phyloP scores from a whole-genome alignment of 2,329 filamentous ascomycete genomes.

The Cladosporium sp. region DNA sequence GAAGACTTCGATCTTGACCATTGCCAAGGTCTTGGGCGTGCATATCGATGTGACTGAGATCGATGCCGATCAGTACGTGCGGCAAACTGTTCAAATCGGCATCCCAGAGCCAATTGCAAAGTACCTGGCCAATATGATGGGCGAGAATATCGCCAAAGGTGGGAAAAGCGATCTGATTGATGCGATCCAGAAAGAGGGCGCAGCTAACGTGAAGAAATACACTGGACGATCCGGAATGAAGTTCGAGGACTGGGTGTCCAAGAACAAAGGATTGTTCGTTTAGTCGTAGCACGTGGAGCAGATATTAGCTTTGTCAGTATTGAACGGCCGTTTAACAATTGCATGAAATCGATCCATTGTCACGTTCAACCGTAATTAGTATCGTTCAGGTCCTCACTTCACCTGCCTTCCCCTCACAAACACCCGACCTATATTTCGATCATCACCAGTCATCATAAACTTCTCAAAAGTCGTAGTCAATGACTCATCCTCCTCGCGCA shows the following conservation, averaged over 20 bases:
- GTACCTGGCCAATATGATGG: constrained; percentile 16
- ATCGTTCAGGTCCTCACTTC: background rate
- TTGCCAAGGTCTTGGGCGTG: constrained; percentile 31
- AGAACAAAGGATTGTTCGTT: constrained; percentile 24
- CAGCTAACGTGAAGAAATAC: constrained; percentile 32
- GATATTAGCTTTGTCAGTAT: no score
- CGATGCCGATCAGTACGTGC: constrained; percentile 16
- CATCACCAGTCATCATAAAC: constrained; percentile 9
- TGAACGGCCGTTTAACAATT: no score
- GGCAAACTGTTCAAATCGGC: constrained; percentile 7
- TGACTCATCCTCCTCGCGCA: background rate
- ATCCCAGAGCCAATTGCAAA: constrained; percentile 17
- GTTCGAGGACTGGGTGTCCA: constrained; percentile 34
- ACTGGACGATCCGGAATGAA: constrained; percentile 25
- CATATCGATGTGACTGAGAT: constrained; percentile 22
- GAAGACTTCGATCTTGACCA: constrained; percentile 26
- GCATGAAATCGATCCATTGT: no score
- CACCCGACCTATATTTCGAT: constrained; percentile 1
- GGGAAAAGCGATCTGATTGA: background rate
- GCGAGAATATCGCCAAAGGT: background rate
- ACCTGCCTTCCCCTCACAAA: constrained; percentile 4
- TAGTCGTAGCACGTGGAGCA: background rate
- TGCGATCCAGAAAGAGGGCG: constrained; percentile 17
- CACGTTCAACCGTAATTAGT: no score
- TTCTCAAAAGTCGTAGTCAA: background rate